These are phyloP conservation scores for Epichloe amarillans DNA, from an alignment of 2,329 filamentous ascomycete species.

Conservation along the genomic window DNA sequence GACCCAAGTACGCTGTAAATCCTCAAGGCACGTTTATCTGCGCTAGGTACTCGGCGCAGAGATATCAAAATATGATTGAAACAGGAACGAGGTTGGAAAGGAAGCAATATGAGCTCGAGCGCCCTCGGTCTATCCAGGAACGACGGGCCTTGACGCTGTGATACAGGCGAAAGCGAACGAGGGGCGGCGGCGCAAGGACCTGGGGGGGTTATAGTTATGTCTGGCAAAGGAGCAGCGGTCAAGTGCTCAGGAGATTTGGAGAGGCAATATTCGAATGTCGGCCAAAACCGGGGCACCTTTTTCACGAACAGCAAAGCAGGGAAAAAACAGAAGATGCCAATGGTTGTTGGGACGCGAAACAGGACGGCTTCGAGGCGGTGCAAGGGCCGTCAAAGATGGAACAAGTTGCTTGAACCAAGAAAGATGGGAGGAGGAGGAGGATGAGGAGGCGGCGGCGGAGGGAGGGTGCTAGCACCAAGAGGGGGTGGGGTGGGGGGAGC, in stretches of 20 bases:
- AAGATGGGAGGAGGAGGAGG: background rate
- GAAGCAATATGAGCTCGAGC: background rate
- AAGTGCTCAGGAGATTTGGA: background rate
- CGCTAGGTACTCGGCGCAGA: background rate
- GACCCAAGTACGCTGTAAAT: background rate
- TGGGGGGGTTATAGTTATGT: background rate
- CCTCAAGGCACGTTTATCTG: background rate
- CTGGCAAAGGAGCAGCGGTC: constrained; percentile 5
- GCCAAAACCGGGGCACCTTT: background rate
- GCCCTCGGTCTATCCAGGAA: background rate
- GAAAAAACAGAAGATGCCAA: background rate
- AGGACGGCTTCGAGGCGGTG: background rate
- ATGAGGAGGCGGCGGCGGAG: background rate
- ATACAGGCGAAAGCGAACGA: constrained; percentile 1
- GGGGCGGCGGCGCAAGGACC: constrained; percentile 6
- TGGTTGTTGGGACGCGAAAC: background rate
- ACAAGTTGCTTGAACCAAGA: background rate
- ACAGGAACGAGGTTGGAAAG: background rate
- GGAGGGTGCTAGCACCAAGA: background rate
- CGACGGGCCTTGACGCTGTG: background rate
- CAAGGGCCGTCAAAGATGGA: background rate
- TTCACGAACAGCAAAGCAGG: background rate
- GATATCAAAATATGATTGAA: background rate
- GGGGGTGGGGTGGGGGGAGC: background rate
- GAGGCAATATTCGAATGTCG: background rate